A percentile compares a stretch with the other conserved stretches of the same genome.
These are phyloP conservation scores for Penicillium waksmanii DNA, from an alignment of 495 filamentous ascomycete species.

Conservation along the genomic window DNA sequence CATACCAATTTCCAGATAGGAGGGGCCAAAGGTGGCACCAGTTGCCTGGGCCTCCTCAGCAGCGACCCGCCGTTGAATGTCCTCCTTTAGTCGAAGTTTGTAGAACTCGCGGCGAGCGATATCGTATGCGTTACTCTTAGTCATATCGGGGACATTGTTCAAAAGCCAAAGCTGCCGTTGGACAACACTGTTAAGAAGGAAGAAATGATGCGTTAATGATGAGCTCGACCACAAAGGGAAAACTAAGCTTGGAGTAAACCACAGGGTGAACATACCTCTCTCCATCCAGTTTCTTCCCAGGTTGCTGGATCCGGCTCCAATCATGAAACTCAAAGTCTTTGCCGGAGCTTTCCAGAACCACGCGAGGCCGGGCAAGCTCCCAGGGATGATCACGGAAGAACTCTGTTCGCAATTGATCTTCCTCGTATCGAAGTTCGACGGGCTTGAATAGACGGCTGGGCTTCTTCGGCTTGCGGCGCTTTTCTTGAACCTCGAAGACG, in stretches of 20 bases:
- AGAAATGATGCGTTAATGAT: not conserved
- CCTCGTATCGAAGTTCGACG: conserved; percentile 75
- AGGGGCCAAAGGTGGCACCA: conserved; percentile 84
- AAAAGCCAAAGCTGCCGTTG: conserved; percentile 89
- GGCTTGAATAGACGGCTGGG: conserved; percentile 80
- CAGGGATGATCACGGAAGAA: conserved; percentile 96
- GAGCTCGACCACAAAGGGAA: not conserved
- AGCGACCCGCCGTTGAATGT: conserved; percentile 82
- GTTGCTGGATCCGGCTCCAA: conserved; percentile 81
- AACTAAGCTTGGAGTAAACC: not conserved
- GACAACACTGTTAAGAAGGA: conserved; percentile 70
- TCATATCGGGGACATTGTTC: conserved; percentile 62
- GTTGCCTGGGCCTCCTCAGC: conserved; percentile 84
- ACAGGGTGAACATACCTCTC: conserved; percentile 66
- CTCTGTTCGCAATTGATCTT: conserved; percentile 76
- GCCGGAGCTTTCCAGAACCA: conserved; percentile 84
- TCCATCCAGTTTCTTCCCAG: conserved; percentile 78
- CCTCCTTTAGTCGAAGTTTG: conserved; percentile 74
- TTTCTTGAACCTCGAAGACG: conserved; percentile 46
- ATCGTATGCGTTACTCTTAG: conserved; percentile 77
- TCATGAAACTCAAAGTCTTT: conserved; percentile 75
- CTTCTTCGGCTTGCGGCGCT: conserved; percentile 55
- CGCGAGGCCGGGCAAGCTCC: conserved; percentile 88
- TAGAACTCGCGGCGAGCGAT: conserved; percentile 90
- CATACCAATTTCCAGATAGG: conserved; percentile 74